These are phyloP conservation scores for Trichoderma virens DNA, from an alignment of 495 filamentous ascomycete species.

Conservation along the genomic window DNA sequence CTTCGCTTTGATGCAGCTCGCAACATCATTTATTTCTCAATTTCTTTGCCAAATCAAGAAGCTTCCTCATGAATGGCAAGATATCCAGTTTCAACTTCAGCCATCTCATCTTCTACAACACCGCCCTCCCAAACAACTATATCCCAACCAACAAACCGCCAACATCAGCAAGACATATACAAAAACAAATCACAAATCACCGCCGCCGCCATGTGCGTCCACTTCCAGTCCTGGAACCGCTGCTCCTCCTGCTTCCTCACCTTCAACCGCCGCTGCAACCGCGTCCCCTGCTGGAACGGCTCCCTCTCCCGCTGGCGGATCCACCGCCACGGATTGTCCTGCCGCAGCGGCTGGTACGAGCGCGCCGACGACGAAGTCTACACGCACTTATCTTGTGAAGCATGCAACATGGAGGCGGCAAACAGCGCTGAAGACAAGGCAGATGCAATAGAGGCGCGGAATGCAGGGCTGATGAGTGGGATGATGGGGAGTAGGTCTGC, in stretches of 20 bases:
- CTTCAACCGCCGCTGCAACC: slow-evolving; percentile 2
- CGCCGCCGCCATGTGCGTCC: not conserved
- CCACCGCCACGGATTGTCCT: not conserved
- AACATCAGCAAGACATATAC: not conserved
- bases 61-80: too few relatives aligned
- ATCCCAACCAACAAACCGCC: not conserved
- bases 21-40: too few relatives aligned
- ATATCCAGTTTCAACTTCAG: too few relatives aligned
- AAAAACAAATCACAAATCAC: not conserved
- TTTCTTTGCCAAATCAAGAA: too few relatives aligned
- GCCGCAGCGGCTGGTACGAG: not conserved
- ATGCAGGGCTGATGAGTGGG: not conserved
- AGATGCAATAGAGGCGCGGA: not conserved
- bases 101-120: too few relatives aligned
- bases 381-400: not conserved
- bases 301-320: slow-evolving; percentile 1
- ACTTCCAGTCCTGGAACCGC: slow-evolving; percentile 8
- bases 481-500: too few relatives aligned
- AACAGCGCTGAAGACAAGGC: not conserved
- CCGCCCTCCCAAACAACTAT: not conserved
- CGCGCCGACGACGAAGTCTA: not conserved
- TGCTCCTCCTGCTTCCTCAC: slow-evolving; percentile 8
- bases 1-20: too few relatives aligned
- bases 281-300: slow-evolving; percentile 7
- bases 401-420: not conserved